Base-by-base conservation (phyloP, 116 monocot species). In the Trichopus zeylanicus region DNA sequence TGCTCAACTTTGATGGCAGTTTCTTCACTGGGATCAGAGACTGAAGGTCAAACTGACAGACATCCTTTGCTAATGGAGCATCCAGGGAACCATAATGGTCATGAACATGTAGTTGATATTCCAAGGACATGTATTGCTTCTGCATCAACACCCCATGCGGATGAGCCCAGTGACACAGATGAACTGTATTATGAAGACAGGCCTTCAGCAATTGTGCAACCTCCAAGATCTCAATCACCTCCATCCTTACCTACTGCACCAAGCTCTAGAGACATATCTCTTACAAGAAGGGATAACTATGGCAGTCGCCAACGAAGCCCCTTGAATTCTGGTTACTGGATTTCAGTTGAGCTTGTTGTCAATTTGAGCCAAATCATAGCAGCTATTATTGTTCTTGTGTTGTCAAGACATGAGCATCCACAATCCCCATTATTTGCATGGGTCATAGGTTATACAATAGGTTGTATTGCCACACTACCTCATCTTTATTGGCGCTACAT, bases 401-500 rank as follows among this genome's bases (percentile, higher is more conserved):
- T 87, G 26, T 87, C 79, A 53, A 87, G 73, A 65, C 46, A 76
- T 48, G 82, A 87, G 68, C 66, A 79, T 46, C 79, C 87, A 13
- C 66, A 65, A 31, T 61, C 87, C 62, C 87, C 82, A 37, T 73
- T 87, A 21, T 82, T 87, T 68, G 61, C 51, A 48, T 87, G 87
- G 82, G 37, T 87, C 4, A 51, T 87, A 67, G 79, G 87, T 48
- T 87, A 82, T 70, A 78, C 79, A 23, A 34, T 35, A 22, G 87
- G 82, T 7, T 87, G 82, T 51, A 21, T 79, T 71, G 82, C 79
- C 18, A 76, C 76, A 35, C 59, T 87, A 42, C 87, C 87, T 31
- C 79, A 81, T 76, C 87, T 82, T 53, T 87, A 67, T 65, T 87
- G 87, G 87, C 79, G 82, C 8, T 82, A 76, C 27, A 58, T 60